Evolutionary conservation across 306 rosid species (phyloP).

Genomic region (Cicer cuneatum): DNA sequence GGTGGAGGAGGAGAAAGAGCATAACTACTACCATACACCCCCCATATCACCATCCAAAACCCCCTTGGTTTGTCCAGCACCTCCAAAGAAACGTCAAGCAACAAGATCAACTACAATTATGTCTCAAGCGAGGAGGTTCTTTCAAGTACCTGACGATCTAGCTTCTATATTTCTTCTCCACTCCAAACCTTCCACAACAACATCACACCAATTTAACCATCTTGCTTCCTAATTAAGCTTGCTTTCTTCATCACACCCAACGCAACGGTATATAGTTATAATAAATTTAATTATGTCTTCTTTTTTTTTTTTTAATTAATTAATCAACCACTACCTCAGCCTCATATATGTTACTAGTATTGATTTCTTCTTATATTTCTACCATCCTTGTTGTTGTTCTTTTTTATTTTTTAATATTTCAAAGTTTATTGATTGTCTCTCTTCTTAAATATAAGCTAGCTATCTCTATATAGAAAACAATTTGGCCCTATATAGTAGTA

Average conservation of each 20-base stretch:
- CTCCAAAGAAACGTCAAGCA: constrained; percentile 62
- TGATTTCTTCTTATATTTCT: background rate
- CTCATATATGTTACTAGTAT: background rate
- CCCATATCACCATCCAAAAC: constrained; percentile 54
- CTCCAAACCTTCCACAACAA: constrained; percentile 50
- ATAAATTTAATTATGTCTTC: background rate
- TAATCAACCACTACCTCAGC: background rate
- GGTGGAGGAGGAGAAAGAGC: constrained; percentile 33
- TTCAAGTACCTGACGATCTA: constrained; percentile 60
- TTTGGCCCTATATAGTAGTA: too few species aligned
- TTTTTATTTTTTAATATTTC: background rate
- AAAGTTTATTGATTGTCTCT: background rate
- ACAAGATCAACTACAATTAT: background rate
- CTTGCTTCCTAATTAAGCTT: background rate
- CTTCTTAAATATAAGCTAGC: too few species aligned
- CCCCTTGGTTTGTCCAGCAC: constrained; percentile 62
- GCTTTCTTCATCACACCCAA: background rate
- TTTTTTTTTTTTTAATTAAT: background rate
- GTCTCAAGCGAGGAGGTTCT: constrained; percentile 4
- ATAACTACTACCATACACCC: constrained; percentile 48
- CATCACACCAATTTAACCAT: constrained; percentile 41
- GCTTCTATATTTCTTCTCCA: constrained; percentile 49
- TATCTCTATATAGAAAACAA: too few species aligned
- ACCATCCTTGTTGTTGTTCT: background rate
- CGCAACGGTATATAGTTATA: constrained; percentile 10